A percentile compares a stretch with the other conserved stretches of the same genome.
These are phyloP conservation scores for Amanita inopinata DNA, from an alignment of 768 basidiomycete species.

Conservation along the genomic window DNA sequence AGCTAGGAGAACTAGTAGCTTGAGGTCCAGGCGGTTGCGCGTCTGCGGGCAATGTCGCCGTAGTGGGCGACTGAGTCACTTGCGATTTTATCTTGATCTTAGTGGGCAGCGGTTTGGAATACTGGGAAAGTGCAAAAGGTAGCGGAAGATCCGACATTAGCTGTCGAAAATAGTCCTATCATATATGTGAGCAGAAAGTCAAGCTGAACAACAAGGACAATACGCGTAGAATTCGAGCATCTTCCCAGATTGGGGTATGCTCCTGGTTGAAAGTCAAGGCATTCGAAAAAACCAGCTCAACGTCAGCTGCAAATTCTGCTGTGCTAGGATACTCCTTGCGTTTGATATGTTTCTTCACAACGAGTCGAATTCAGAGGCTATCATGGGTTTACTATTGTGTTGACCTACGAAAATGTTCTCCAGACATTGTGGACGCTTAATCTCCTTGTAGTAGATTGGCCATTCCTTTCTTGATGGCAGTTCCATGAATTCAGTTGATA, in stretches of 20 bases:
- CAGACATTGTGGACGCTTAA: slow-evolving; percentile 71
- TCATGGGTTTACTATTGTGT: neutral
- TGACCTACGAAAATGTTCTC: slow-evolving; percentile 63
- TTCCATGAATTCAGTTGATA: slow-evolving; percentile 75
- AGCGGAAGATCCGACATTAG: slow-evolving; percentile 72
- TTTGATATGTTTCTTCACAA: slow-evolving; percentile 69
- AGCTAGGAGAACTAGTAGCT: slow-evolving; percentile 15
- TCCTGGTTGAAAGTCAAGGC: slow-evolving; percentile 86
- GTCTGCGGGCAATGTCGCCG: slow-evolving; percentile 13
- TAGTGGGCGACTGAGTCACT: slow-evolving; percentile 23
- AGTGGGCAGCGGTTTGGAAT: slow-evolving; percentile 40
- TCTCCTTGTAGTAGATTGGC: slow-evolving; percentile 71
- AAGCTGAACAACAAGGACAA: slow-evolving; percentile 14
- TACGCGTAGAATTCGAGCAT: slow-evolving; percentile 60
- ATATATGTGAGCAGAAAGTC: slow-evolving; percentile 8
- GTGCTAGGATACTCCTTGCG: slow-evolving; percentile 64
- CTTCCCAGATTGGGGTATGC: slow-evolving; percentile 74
- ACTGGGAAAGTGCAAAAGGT: slow-evolving; percentile 54
- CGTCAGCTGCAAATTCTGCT: slow-evolving; percentile 72
- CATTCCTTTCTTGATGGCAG: slow-evolving; percentile 73
- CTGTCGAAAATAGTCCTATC: slow-evolving; percentile 62
- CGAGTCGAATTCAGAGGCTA: slow-evolving; percentile 10
- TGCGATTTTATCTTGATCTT: slow-evolving; percentile 70
- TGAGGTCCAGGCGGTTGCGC: slow-evolving; percentile 3
- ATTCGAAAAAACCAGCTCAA: slow-evolving; percentile 86